These are phyloP conservation scores for Alliaria petiolata DNA, from an alignment of 345 rosid species.

Conservation along the genomic window DNA sequence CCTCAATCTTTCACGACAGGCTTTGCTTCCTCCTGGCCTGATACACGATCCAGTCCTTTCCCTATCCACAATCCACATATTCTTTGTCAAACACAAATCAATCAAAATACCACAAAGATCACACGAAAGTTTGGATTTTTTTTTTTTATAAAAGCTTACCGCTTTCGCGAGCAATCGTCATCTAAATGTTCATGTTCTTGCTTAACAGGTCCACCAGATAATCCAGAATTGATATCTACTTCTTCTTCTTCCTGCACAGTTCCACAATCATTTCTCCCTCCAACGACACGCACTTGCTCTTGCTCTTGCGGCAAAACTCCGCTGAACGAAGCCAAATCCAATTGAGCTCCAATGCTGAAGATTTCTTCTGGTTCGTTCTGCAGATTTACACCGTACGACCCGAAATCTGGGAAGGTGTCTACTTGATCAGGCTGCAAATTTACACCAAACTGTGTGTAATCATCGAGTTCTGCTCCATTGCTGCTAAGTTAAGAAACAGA, in stretches of 20 bases:
- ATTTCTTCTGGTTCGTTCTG: neutral
- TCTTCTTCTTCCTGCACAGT: slow-evolving; percentile 23
- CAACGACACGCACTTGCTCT: neutral
- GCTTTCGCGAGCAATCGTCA: slow-evolving; percentile 41
- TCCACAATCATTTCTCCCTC: slow-evolving; percentile 7
- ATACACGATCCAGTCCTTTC: slow-evolving; percentile 27
- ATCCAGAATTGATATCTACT: slow-evolving; percentile 31
- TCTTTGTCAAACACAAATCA: neutral
- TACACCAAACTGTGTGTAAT: slow-evolving; percentile 27
- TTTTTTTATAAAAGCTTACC: slow-evolving; percentile 25
- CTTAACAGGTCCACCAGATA: slow-evolving; percentile 32
- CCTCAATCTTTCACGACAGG: slow-evolving; percentile 86
- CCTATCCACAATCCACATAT: neutral
- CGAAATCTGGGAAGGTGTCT: slow-evolving; percentile 23
- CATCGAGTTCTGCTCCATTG: slow-evolving; percentile 31
- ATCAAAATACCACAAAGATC: slow-evolving; percentile 22
- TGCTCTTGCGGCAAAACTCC: slow-evolving; percentile 8
- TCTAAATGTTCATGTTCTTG: slow-evolving; percentile 33
- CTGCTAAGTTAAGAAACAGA: neutral
- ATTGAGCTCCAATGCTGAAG: slow-evolving; percentile 13
- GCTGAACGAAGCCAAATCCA: slow-evolving; percentile 14
- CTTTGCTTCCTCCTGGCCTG: slow-evolving; percentile 45
- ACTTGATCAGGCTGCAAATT: slow-evolving; percentile 15
- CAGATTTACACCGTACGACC: slow-evolving; percentile 14
- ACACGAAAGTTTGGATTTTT: neutral